phyloP scores from a whole-genome alignment of 192 early-diverging fungal genomes.

The Entomortierella parvispora region DNA sequence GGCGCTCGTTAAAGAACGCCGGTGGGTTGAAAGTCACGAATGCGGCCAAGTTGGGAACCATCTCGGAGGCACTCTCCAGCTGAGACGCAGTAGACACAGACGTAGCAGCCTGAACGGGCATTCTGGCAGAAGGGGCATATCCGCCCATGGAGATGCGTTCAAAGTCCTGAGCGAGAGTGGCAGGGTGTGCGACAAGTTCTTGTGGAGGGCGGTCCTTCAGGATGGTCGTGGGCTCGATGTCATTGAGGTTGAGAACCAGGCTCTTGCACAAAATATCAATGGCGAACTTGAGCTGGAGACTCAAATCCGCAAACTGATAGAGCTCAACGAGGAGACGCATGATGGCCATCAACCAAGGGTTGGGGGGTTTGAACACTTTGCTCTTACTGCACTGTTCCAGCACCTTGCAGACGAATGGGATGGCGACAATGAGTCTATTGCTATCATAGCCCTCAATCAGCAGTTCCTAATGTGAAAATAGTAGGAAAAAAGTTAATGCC shows the following conservation, averaged over 20 bases:
- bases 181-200: conserved; percentile 39
- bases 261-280: conserved; percentile 98
- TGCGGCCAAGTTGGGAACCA: conserved; percentile 68
- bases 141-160: conserved; percentile 51
- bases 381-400: conserved; percentile 88
- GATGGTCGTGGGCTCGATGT: conserved; percentile 71
- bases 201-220: conserved; percentile 71
- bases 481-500: neutral
- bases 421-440: conserved; percentile 91
- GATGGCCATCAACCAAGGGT: conserved; percentile 98
- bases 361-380: conserved; percentile 93
- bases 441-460: conserved; percentile 91
- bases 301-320: conserved; percentile 92
- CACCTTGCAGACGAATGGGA: conserved; percentile 98
- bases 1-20: conserved; percentile 83
- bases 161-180: conserved; percentile 47
- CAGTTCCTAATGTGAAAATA: conserved; percentile 67
- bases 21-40: conserved; percentile 86
- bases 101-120: conserved; percentile 24
- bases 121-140: conserved; percentile 38
- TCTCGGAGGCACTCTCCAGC: conserved; percentile 19
- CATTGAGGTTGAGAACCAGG: conserved; percentile 84
- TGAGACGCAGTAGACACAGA: conserved; percentile 12
- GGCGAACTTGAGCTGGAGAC: conserved; percentile 97
- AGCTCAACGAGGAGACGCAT: conserved; percentile 92